Percentiles rank a stretch among this genome's conserved stretches.
Conservation (phyloP, 2,329 filamentous ascomycete genomes). For the Bipolaris cookei region DNA sequence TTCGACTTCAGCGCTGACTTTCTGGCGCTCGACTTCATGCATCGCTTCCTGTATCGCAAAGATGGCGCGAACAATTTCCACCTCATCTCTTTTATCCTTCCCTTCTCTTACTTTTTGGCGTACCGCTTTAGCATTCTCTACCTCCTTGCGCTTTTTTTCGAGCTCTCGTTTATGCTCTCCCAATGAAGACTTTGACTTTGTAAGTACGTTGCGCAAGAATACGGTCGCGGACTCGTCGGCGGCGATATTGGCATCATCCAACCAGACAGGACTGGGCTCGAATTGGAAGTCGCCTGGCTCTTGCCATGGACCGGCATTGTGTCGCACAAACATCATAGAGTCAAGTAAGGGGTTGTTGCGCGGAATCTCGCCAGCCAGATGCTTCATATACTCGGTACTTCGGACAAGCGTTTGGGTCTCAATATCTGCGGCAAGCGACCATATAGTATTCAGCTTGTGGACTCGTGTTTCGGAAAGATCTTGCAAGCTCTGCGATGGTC, state of each 20-base stretch:
- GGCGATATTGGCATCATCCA: conserved; percentile 87
- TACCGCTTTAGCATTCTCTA: conserved; percentile 75
- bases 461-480: conserved; percentile 91
- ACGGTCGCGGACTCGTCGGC: conserved; percentile 86
- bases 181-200: conserved; percentile 85
- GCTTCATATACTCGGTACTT: conserved; percentile 73
- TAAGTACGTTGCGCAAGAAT: conserved; percentile 87
- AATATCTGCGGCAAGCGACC: conserved; percentile 79
- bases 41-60: conserved; percentile 85
- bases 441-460: conserved; percentile 80
- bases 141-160: conserved; percentile 84
- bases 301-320: conserved; percentile 83
- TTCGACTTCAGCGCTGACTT: conserved; percentile 89
- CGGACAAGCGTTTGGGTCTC: conserved; percentile 80
- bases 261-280: conserved; percentile 95
- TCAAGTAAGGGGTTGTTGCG: conserved; percentile 89
- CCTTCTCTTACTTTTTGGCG: conserved; percentile 81
- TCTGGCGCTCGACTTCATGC: conserved; percentile 82
- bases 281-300: conserved; percentile 86
- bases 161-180: conserved; percentile 81
- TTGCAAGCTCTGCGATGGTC: conserved; percentile 69
- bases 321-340: conserved; percentile 96
- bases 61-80: conserved; percentile 80
- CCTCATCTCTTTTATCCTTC: conserved; percentile 86
- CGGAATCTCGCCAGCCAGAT: conserved; percentile 79